These are phyloP conservation scores for Yamadazyma endophytica DNA, from an alignment of 805 yeast species.

Conservation along the genomic window DNA sequence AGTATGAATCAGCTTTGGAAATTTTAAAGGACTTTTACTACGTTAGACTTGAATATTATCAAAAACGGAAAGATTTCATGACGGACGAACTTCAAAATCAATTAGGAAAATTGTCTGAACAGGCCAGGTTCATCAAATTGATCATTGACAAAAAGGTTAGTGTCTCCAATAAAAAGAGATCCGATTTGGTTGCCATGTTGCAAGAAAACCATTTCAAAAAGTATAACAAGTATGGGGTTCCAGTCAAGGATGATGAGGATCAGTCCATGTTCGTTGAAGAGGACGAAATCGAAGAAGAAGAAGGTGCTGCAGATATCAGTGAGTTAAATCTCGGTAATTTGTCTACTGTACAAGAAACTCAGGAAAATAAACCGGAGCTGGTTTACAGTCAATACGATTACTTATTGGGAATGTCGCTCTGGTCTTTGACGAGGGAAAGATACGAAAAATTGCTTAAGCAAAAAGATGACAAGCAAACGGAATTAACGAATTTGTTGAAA, in stretches of 20 bases:
- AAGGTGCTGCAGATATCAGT: slow-evolving; percentile 32
- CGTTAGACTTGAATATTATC: slow-evolving; percentile 85
- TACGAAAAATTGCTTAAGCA: slow-evolving; percentile 77
- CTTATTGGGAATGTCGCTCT: slow-evolving; percentile 84
- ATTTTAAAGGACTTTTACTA: slow-evolving; percentile 81
- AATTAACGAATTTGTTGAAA: slow-evolving; percentile 60
- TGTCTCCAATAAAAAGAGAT: slow-evolving; percentile 73
- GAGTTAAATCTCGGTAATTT: slow-evolving; percentile 22
- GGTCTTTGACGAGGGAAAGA: slow-evolving; percentile 89
- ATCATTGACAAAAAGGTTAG: slow-evolving; percentile 71
- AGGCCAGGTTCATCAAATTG: slow-evolving; percentile 87
- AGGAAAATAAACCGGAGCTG: slow-evolving; percentile 48
- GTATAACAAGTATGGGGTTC: slow-evolving; percentile 66
- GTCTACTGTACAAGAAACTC: slow-evolving; percentile 22
- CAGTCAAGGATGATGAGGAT: slow-evolving; percentile 42
- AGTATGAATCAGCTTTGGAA: slow-evolving; percentile 69
- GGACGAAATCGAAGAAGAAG: slow-evolving; percentile 41
- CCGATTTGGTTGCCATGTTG: slow-evolving; percentile 59
- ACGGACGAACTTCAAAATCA: slow-evolving; percentile 67
- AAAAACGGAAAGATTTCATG: slow-evolving; percentile 81
- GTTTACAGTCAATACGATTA: slow-evolving; percentile 74
- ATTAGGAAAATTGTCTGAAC: slow-evolving; percentile 69
- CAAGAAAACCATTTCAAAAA: slow-evolving; percentile 66
- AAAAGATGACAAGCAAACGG: slow-evolving; percentile 66
- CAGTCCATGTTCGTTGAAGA: slow-evolving; percentile 25